Conservation (phyloP, 305 asterid genomes). For the Salvia sclarea region DNA sequence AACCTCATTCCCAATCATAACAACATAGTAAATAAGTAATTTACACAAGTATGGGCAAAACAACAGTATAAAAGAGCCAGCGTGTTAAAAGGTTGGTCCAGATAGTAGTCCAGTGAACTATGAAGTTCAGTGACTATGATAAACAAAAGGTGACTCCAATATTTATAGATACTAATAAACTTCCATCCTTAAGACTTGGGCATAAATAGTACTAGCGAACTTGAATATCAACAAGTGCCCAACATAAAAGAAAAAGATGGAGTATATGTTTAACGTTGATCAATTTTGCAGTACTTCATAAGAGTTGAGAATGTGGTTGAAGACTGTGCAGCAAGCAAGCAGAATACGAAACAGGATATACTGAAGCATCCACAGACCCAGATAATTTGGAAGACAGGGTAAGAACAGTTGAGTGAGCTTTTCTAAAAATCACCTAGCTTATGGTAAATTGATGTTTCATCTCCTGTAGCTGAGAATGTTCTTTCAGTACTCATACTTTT, state of each 20-base stretch:
- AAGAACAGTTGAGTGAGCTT: constrained; percentile 3
- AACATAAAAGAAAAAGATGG: too few relatives aligned
- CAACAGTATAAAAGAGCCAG: too few relatives aligned
- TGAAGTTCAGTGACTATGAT: background rate
- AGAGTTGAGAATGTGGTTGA: background rate
- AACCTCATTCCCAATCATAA: too few relatives aligned
- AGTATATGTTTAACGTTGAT: too few relatives aligned
- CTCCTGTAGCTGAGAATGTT: constrained; percentile 80
- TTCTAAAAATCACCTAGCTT: constrained; percentile 67
- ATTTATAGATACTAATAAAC: background rate
- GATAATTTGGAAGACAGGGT: background rate
- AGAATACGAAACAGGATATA: too few relatives aligned
- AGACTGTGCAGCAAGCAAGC: constrained; percentile 6
- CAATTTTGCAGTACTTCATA: too few relatives aligned
- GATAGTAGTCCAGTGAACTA: too few relatives aligned
- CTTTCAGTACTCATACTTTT: constrained; percentile 94
- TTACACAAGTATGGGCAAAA: too few relatives aligned
- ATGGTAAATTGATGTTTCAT: constrained; percentile 56
- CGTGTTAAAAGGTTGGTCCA: too few relatives aligned
- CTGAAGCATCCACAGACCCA: background rate
- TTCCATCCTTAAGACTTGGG: background rate
- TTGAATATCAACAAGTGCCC: too few relatives aligned
- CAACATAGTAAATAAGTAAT: too few relatives aligned
- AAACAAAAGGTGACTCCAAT: background rate
- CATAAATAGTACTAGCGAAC: background rate